Evolutionary conservation across 768 basidiomycete genomes (phyloP), one percentile per base, ranked within the genome.

Genomic region (Pisolithus orientalis): DNA sequence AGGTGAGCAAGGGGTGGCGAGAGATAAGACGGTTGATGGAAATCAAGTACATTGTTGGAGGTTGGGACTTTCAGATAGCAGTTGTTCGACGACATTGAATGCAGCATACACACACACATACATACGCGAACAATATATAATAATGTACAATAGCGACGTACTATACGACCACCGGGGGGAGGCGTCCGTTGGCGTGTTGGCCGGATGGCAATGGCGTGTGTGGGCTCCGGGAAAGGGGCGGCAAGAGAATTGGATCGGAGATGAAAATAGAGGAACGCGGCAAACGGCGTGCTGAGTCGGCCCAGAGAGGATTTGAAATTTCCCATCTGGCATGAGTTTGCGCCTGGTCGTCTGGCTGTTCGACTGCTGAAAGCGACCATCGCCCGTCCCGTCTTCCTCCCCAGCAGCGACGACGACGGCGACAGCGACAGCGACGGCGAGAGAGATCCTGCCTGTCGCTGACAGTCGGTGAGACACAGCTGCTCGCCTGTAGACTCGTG

Each of bases 31-130:
- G 94, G 59, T 64, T 96, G 61, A 62, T 93, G 31, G 89, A 94
- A 70, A 73, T 92, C 58, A 89, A 89, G 73, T 85, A 87, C 60
- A 71, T 91, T 50, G 73, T 83, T 14, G 86, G 88, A 25, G 87
- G 90, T 44, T 91, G 90, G 88, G 91, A 93, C 66, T 80, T 94
- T 53, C 86, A 92, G 72, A 75, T 94, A 50, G 91, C 91, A 13
- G 82, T 87, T 29, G 89, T 93, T 38, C 76, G 88, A 53, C 75
- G 89, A 53, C 85, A 87, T 62, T 85, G 54, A 65, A 34, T 24
- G 11, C 9, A 6, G 17, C 3, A 44, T 27, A 34, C 34, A 10
- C 28, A 7, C 21, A 21, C 21, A 21, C 2, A 21, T 2, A 21
- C 2, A 21, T 2, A 21, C 21, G 2, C 21, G 21, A 21, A 21